Base-by-base conservation (phyloP, 331 rosid genomes). In the Rosa hybrid region DNA sequence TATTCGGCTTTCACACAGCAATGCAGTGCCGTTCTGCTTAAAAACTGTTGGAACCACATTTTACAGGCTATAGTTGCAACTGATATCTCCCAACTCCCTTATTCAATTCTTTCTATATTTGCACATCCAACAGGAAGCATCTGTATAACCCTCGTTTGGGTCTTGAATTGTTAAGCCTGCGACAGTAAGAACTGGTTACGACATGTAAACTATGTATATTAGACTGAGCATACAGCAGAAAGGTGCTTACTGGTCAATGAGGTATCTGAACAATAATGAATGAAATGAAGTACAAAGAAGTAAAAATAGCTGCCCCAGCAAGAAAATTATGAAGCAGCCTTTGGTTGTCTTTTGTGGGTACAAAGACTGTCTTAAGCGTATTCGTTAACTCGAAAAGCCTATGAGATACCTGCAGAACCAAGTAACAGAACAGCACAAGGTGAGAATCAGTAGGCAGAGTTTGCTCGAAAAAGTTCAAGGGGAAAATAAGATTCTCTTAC, bases 301-400 rank as follows among this genome's bases (percentile, higher is more conserved):
- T 3, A 25, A 82, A 89, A 83, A 93, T 80, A 65, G 81, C 84
- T 34, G 84, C 51, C 70, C 97, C 98, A 1, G 92, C 84, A 41
- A 96, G 80, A 84, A 81, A 85, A 86, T 96, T 96, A 83, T 90
- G 86, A 78, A 93, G 86, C 83, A 96, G 88, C 84, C 92, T 88
- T 39, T 84, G 87, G 80, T 96, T 87, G 86, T 96, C 97, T 89
- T 91, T 93, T 60, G 91, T 83, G 68, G 99, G 98, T 71, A 96
- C 34, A 72, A 96, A 93, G 79, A 86, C 96, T 50, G 89, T 34
- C 86, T 93, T 96, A 8, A 96, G 97, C 0, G 92, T 86, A 82
- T 90, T 93, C 75, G 99, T 93, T 85, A 96, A 78, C 84, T 93
- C 98, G 48, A 96, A 96, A 81, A 96, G 87, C 78, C 98, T 88